Percentiles rank a stretch among this genome's conserved stretches.
Conservation (phyloP, 164 flowering plant genomes). For the Annona cherimola region DNA sequence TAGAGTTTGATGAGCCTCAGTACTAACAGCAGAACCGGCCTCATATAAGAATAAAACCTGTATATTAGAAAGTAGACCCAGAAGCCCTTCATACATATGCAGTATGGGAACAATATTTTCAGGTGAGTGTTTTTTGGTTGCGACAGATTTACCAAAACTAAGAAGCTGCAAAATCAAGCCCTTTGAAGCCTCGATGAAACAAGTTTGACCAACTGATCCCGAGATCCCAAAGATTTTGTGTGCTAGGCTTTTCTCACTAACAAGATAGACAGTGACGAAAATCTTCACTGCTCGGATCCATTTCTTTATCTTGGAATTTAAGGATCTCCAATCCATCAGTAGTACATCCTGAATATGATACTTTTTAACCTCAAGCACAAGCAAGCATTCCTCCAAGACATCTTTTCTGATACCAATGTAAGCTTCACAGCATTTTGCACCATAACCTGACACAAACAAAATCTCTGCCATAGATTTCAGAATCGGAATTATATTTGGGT, state of each 20-base stretch:
- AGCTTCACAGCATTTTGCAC: conserved; percentile 78
- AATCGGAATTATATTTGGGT: conserved; percentile 42
- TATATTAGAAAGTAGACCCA: conserved; percentile 4
- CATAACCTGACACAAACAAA: conserved; percentile 75
- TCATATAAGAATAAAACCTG: conserved; percentile 2
- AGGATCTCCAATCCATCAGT: conserved; percentile 7
- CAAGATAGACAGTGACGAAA: neutral
- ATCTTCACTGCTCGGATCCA: conserved; percentile 5
- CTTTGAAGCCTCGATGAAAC: conserved; percentile 9
- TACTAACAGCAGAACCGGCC: neutral
- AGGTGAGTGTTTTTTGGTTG: neutral
- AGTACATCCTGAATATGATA: conserved; percentile 74
- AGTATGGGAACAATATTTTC: conserved; percentile 4
- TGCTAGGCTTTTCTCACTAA: conserved; percentile 2
- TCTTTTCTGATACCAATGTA: conserved; percentile 64
- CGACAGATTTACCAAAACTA: conserved; percentile 8
- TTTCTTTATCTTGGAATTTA: conserved; percentile 2
- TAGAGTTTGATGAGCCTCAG: conserved; percentile 2
- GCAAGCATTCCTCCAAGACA: conserved; percentile 62
- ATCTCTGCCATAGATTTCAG: conserved; percentile 65
- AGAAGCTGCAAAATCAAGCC: conserved; percentile 6
- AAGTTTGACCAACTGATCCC: neutral
- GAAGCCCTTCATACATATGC: conserved; percentile 6
- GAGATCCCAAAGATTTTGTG: conserved; percentile 5
- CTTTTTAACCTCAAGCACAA: conserved; percentile 63